Conservation (phyloP, 176 grass and related monocot genomes). For the Ensete glaucum region DNA sequence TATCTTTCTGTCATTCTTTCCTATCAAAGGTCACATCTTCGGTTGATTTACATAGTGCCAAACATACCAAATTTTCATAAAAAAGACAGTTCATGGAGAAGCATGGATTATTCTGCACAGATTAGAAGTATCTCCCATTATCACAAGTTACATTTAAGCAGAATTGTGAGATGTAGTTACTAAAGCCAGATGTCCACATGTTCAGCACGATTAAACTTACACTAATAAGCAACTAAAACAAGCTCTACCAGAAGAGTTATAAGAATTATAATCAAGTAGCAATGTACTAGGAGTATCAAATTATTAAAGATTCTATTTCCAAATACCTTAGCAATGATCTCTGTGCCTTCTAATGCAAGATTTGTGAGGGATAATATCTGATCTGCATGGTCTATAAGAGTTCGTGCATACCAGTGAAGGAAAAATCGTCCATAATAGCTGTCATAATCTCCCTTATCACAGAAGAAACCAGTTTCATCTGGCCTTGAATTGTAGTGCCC, state of each 20-base stretch:
- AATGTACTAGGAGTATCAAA: not conserved
- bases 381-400: conserved; percentile 70
- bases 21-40: not conserved
- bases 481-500: conserved; percentile 92
- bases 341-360: conserved; percentile 78
- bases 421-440: conserved; percentile 88
- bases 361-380: conserved; percentile 69
- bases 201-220: not conserved
- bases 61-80: not conserved
- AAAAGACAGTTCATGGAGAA: not conserved
- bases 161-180: not conserved
- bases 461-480: conserved; percentile 80
- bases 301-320: not conserved
- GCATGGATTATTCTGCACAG: conserved; percentile 5
- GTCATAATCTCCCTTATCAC: conserved; percentile 85
- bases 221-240: not conserved
- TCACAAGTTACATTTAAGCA: not conserved
- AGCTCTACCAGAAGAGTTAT: not conserved
- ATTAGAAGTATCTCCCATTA: not conserved
- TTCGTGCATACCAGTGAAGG: conserved; percentile 81
- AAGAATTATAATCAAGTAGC: not conserved
- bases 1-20: not conserved
- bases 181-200: not conserved
- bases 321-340: conserved; percentile 74
- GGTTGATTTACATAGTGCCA: not conserved